These are phyloP conservation scores for Excoecaria cochinchinensis DNA, from an alignment of 345 rosid species.

Conservation along the genomic window DNA sequence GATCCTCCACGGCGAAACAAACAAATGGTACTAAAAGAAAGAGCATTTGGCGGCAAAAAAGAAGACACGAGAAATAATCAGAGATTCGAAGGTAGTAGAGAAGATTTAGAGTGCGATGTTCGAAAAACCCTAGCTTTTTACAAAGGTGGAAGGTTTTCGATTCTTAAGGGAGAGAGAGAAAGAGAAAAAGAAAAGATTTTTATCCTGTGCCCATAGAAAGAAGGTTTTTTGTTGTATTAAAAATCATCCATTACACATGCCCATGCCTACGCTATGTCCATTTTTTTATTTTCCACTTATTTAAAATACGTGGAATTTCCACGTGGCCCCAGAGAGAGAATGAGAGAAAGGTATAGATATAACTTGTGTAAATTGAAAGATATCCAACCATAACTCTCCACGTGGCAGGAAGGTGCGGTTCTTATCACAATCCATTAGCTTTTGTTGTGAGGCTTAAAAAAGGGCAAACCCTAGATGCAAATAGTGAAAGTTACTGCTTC, in stretches of 20 bases:
- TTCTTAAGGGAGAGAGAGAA: constrained; percentile 27
- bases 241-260: constrained; percentile 38
- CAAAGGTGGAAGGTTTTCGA: constrained; percentile 32
- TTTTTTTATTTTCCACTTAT: constrained; percentile 11
- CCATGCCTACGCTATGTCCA: constrained; percentile 43
- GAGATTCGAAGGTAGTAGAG: constrained; percentile 39
- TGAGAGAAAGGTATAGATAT: constrained; percentile 24
- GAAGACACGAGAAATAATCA: constrained; percentile 2
- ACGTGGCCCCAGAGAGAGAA: constrained; percentile 24
- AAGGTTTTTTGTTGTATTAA: constrained; percentile 38
- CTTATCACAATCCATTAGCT: constrained; percentile 60
- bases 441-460: constrained; percentile 15
- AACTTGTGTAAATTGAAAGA: not conserved
- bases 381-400: constrained; percentile 25
- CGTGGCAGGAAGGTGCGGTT: constrained; percentile 55
- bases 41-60: constrained; percentile 29
- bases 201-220: constrained; percentile 47
- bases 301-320: not conserved
- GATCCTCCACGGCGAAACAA: constrained; percentile 47
- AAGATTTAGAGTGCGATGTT: constrained; percentile 57
- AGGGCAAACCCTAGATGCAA: constrained; percentile 50
- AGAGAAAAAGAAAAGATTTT: constrained; percentile 19
- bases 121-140: constrained; percentile 52
- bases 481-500: constrained; percentile 24
- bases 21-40: constrained; percentile 34